These are phyloP conservation scores for Alternaria gansuensis DNA, from an alignment of 2,329 filamentous ascomycete species.

Conservation along the genomic window DNA sequence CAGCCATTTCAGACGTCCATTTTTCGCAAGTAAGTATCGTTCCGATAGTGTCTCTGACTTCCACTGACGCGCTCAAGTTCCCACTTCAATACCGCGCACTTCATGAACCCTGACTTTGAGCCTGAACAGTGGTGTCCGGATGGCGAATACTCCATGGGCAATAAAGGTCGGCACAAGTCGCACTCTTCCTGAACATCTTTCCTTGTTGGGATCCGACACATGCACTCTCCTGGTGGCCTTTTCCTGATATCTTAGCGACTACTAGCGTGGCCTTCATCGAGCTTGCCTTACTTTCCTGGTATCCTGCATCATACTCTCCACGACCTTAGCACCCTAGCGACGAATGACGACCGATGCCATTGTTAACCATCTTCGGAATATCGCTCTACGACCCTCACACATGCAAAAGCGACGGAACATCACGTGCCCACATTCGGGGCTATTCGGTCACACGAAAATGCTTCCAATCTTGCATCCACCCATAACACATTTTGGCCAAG, in stretches of 20 bases:
- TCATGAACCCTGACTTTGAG: slow-evolving; percentile 62
- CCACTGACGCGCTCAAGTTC: slow-evolving; percentile 51
- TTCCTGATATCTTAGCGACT: slow-evolving; percentile 49
- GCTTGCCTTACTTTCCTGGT: slow-evolving; percentile 41
- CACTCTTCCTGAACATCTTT: slow-evolving; percentile 42
- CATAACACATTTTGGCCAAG: slow-evolving; percentile 26
- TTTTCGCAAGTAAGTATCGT: slow-evolving; percentile 57
- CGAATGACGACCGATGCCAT: slow-evolving; percentile 46
- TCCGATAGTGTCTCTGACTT: background rate
- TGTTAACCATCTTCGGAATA: slow-evolving; percentile 47
- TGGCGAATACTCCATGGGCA: slow-evolving; percentile 55
- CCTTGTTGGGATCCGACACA: slow-evolving; percentile 24
- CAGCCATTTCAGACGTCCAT: slow-evolving; percentile 60
- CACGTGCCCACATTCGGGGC: slow-evolving; percentile 26
- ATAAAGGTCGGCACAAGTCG: slow-evolving; percentile 52
- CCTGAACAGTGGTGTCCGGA: slow-evolving; percentile 63
- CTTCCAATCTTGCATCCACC: slow-evolving; percentile 33
- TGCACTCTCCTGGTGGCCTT: slow-evolving; percentile 39
- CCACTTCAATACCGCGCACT: slow-evolving; percentile 63
- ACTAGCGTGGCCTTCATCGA: slow-evolving; percentile 51
- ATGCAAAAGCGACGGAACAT: slow-evolving; percentile 42
- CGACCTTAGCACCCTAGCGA: slow-evolving; percentile 43
- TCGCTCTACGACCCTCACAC: slow-evolving; percentile 40
- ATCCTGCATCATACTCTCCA: slow-evolving; percentile 44
- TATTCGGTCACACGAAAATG: slow-evolving; percentile 31